These are phyloP conservation scores for Helotiales sp. DNA, from an alignment of 2,329 filamentous ascomycete genomes.

Conservation along the genomic window DNA sequence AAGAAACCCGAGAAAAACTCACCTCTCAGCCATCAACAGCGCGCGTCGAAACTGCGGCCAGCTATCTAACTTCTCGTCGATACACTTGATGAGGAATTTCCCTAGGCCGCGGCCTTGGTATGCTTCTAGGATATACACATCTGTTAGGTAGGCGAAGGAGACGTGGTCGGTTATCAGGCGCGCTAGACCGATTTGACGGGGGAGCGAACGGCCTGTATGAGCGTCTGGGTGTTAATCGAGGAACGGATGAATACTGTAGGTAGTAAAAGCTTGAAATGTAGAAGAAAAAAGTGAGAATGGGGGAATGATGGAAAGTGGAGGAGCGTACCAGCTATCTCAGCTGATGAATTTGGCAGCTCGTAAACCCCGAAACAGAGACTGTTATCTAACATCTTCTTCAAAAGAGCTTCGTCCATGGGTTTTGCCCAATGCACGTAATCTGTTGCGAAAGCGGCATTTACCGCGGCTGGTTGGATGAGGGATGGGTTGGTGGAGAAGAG, in stretches of 20 bases:
- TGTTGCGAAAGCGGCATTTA: conserved; percentile 60
- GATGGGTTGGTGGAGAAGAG: conserved; percentile 64
- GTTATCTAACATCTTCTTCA: conserved; percentile 59
- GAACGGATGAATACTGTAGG: too few relatives aligned
- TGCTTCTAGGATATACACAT: conserved; percentile 66
- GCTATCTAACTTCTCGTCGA: conserved; percentile 59
- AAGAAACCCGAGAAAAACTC: too few relatives aligned
- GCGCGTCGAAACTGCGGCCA: conserved; percentile 65
- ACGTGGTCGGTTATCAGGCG: conserved; percentile 72
- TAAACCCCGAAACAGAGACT: conserved; percentile 67
- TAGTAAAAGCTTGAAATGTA: too few relatives aligned
- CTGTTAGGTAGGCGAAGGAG: conserved; percentile 72
- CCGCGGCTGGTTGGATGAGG: conserved; percentile 57
- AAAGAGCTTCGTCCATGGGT: conserved; percentile 52
- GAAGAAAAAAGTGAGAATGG: too few relatives aligned
- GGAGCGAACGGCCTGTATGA: conserved; percentile 33
- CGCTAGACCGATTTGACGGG: conserved; percentile 59
- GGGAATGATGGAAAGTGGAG: too few relatives aligned
- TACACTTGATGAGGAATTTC: conserved; percentile 65
- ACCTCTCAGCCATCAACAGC: conserved; percentile 58
- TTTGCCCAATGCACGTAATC: conserved; percentile 67
- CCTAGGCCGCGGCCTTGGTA: conserved; percentile 68
- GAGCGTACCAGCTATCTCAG: conserved; percentile 43
- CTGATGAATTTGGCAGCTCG: conserved; percentile 42
- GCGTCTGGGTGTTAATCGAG: too few relatives aligned